These are phyloP conservation scores for Trypanosoma scelopori DNA, from an alignment of 208 protist genomes.

Conservation along the genomic window DNA sequence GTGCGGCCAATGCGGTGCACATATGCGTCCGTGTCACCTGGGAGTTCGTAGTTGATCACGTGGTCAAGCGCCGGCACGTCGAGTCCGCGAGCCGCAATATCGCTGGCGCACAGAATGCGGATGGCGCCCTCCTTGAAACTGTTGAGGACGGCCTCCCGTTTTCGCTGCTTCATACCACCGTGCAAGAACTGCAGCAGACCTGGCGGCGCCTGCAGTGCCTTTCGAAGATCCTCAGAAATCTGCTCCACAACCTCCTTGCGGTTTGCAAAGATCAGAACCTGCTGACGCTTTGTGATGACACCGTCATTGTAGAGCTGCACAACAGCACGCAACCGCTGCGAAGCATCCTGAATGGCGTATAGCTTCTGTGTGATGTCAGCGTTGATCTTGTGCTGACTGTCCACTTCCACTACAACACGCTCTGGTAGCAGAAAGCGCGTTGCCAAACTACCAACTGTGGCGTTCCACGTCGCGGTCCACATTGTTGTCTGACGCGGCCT, in stretches of 20 bases:
- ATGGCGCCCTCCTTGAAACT: slow-evolving; percentile 79
- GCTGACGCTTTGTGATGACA: slow-evolving; percentile 63
- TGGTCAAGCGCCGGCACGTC: slow-evolving; percentile 94
- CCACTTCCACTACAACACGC: slow-evolving; percentile 69
- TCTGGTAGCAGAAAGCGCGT: slow-evolving; percentile 69
- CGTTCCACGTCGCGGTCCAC: slow-evolving; percentile 83
- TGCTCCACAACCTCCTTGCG: slow-evolving; percentile 61
- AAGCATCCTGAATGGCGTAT: slow-evolving; percentile 45
- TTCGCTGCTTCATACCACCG: slow-evolving; percentile 80
- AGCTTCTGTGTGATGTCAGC: slow-evolving; percentile 57
- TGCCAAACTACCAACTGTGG: slow-evolving; percentile 62
- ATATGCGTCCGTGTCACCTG: slow-evolving; percentile 95
- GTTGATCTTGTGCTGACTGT: slow-evolving; percentile 53
- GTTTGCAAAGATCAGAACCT: slow-evolving; percentile 80
- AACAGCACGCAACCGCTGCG: slow-evolving; percentile 48
- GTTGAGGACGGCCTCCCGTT: slow-evolving; percentile 60
- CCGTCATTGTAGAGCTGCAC: slow-evolving; percentile 66
- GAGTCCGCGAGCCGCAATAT: slow-evolving; percentile 93
- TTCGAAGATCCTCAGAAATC: slow-evolving; percentile 45
- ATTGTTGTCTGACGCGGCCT: slow-evolving; percentile 92
- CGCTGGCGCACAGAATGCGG: slow-evolving; percentile 95
- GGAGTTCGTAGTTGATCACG: slow-evolving; percentile 97
- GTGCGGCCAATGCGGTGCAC: slow-evolving; percentile 98
- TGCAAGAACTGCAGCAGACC: slow-evolving; percentile 87
- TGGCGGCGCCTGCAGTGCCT: slow-evolving; percentile 48